Conservation (phyloP, 2,329 filamentous ascomycete genomes). For the Ambrosiella xylebori region DNA sequence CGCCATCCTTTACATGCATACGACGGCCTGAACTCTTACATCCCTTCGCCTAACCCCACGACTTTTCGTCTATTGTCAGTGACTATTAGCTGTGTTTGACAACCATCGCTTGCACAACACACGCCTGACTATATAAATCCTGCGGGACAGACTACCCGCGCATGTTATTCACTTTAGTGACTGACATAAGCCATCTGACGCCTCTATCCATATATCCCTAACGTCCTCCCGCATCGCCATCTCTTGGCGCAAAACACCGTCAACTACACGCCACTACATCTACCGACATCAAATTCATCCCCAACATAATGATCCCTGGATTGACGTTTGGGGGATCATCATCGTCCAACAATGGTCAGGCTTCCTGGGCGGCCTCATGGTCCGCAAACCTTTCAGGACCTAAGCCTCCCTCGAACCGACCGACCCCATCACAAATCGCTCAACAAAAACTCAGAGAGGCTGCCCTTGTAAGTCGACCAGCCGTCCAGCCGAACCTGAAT, state of each 20-base stretch:
- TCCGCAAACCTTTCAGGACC: neutral
- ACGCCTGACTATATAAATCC: too few species aligned
- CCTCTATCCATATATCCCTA: too few species aligned
- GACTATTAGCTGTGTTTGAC: too few species aligned
- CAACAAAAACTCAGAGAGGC: constrained; percentile 6
- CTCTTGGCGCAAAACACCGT: neutral
- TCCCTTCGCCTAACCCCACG: too few species aligned
- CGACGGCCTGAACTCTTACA: too few species aligned
- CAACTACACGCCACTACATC: neutral
- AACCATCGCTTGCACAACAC: too few species aligned
- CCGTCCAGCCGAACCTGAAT: neutral
- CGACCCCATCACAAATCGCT: neutral
- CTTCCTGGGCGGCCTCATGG: constrained; percentile 11
- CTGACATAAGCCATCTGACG: too few species aligned
- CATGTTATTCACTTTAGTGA: too few species aligned
- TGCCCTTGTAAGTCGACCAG: neutral
- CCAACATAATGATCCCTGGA: constrained; percentile 16
- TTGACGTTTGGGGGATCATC: constrained; percentile 14
- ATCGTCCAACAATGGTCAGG: neutral
- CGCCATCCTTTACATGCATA: too few species aligned
- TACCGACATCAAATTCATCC: neutral
- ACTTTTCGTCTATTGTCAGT: too few species aligned
- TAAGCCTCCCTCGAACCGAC: neutral
- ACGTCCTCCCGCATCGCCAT: too few species aligned
- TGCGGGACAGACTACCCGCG: too few species aligned